phyloP scores from a whole-genome alignment of 495 filamentous ascomycete genomes.

The Neurospora intermedia region DNA sequence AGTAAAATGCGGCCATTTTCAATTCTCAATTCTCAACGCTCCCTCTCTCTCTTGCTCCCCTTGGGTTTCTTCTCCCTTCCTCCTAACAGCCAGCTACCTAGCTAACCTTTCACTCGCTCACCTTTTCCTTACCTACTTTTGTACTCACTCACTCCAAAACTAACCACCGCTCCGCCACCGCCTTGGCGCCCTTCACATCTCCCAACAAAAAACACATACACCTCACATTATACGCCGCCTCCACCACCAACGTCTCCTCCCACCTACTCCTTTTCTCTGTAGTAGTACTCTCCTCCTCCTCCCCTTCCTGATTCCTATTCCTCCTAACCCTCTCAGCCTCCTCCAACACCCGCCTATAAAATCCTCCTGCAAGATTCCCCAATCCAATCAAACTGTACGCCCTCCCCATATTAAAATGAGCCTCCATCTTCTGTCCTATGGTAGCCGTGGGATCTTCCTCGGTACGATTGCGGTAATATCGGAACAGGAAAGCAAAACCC shows the following conservation, averaged over 20 bases:
- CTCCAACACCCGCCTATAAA: constrained; percentile 45
- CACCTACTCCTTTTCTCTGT: not conserved
- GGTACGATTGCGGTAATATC: constrained; percentile 55
- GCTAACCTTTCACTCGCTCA: too few relatives aligned
- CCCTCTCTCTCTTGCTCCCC: not conserved
- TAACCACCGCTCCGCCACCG: constrained; percentile 17
- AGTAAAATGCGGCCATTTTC: not conserved
- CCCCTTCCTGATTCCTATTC: not conserved
- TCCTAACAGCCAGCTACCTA: too few relatives aligned
- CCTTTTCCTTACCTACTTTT: not conserved
- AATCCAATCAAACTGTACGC: constrained; percentile 75
- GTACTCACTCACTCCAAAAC: constrained; percentile 16
- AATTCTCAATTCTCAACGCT: too few relatives aligned
- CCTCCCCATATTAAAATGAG: constrained; percentile 79
- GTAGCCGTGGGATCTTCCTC: constrained; percentile 16
- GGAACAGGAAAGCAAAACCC: constrained; percentile 66
- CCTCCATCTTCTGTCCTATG: constrained; percentile 38
- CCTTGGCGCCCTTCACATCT: constrained; percentile 21
- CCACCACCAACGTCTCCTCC: constrained; percentile 53
- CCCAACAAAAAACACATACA: constrained; percentile 26
- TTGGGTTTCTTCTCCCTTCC: not conserved
- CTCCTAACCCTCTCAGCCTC: constrained; percentile 6
- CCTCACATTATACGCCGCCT: constrained; percentile 71
- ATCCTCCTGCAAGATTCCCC: constrained; percentile 62
- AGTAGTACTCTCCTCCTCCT: not conserved